Conservation (phyloP, 345 rosid species). For the Eucalyptus rudis region DNA sequence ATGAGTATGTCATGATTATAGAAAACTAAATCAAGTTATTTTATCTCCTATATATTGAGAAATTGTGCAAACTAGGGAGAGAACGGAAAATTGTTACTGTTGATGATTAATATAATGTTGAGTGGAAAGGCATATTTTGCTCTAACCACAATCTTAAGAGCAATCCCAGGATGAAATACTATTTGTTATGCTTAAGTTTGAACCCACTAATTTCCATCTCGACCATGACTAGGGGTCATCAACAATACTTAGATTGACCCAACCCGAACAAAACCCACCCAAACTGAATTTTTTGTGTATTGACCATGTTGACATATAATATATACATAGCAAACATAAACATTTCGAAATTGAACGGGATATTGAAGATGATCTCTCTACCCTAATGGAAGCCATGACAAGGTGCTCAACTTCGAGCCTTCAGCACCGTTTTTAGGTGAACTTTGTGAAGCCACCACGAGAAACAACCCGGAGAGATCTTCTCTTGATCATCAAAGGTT, state of each 20-base stretch:
- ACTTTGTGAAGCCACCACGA: background rate
- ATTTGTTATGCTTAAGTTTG: background rate
- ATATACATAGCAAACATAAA: background rate
- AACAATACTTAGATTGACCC: background rate
- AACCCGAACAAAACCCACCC: rapidly evolving
- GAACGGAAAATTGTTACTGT: background rate
- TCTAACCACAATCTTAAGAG: background rate
- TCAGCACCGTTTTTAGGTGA: background rate
- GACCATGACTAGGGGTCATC: background rate
- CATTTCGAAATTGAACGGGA: background rate
- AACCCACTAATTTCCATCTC: background rate
- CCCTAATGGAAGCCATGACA: background rate
- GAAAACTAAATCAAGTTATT: background rate
- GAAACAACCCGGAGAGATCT: background rate
- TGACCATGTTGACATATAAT: background rate
- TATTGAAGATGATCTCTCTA: background rate
- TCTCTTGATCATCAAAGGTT: background rate
- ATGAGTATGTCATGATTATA: background rate
- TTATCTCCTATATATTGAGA: background rate
- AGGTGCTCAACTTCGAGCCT: background rate
- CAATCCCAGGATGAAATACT: background rate
- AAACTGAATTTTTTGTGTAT: background rate
- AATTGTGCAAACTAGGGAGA: background rate
- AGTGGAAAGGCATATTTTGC: background rate
- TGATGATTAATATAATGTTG: background rate